Evolutionary conservation across 2,329 filamentous ascomycete species (phyloP).

Genomic region (Leptographium wingfieldii): DNA sequence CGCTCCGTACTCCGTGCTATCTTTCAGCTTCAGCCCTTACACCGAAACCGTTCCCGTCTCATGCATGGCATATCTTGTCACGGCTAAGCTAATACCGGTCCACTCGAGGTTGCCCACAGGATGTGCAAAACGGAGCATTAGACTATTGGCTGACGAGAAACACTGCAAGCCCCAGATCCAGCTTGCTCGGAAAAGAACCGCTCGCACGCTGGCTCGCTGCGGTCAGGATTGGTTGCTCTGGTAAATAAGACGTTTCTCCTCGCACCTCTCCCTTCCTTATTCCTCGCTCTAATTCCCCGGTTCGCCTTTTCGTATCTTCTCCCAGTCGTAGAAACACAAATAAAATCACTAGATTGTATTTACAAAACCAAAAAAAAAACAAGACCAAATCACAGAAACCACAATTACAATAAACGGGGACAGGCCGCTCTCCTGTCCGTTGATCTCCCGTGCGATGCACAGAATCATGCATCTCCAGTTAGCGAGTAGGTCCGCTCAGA

Average conservation of each 20-base stretch:
- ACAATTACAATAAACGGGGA: neutral
- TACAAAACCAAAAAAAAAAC: neutral
- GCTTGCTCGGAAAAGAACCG: neutral
- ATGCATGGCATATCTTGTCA: neutral
- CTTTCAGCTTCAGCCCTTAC: too few species aligned
- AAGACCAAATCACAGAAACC: neutral
- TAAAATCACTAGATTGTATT: constrained; percentile 1
- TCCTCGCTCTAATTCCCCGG: neutral
- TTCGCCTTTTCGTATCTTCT: neutral
- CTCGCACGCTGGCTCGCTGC: neutral
- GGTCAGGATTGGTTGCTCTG: neutral
- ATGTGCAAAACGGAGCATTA: neutral
- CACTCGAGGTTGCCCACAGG: too few species aligned
- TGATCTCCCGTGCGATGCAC: neutral
- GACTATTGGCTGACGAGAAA: neutral
- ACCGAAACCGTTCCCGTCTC: neutral
- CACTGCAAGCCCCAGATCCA: neutral
- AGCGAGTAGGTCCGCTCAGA: neutral
- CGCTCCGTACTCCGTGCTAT: too few species aligned
- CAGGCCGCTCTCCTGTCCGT: neutral
- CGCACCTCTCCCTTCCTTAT: neutral
- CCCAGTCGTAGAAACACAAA: neutral
- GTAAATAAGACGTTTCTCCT: neutral
- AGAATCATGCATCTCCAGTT: neutral
- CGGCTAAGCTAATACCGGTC: too few species aligned